Evolutionary conservation across 495 filamentous ascomycete species (phyloP).

Genomic region (Glarea lozoyensis): DNA sequence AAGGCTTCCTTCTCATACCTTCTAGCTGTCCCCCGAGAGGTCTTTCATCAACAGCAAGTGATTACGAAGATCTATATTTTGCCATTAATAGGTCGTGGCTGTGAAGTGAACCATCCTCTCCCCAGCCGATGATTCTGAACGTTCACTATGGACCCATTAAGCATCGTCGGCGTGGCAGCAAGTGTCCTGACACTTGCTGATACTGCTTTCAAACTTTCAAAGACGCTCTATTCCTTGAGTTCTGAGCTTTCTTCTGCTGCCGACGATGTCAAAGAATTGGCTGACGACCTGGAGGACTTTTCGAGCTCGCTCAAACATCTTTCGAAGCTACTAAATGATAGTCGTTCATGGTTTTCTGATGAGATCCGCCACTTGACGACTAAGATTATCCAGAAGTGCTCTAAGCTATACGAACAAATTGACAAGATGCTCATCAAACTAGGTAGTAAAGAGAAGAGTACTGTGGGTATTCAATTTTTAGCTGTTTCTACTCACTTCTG

Average conservation of each 20-base stretch:
- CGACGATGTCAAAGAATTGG: constrained; percentile 11
- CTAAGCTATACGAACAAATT: constrained; percentile 16
- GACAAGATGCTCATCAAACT: constrained; percentile 14
- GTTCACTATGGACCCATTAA: constrained; percentile 12
- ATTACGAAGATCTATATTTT: no score
- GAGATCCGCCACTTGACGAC: constrained; percentile 16
- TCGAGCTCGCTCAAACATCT: constrained; percentile 12
- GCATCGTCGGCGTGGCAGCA: constrained; percentile 10
- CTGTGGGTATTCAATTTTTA: no score
- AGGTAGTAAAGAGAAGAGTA: constrained; percentile 9
- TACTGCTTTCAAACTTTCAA: constrained; percentile 12
- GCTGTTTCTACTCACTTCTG: no score
- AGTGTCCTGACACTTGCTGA: constrained; percentile 6
- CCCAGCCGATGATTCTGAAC: neutral
- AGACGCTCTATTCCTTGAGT: constrained; percentile 6
- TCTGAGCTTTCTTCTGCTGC: constrained; percentile 9
- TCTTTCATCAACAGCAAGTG: no score
- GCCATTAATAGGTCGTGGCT: neutral
- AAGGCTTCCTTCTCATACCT: no score
- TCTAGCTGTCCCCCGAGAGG: no score
- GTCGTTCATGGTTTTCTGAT: constrained; percentile 14
- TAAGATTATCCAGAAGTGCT: constrained; percentile 17
- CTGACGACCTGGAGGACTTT: constrained; percentile 13
- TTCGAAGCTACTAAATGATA: constrained; percentile 11
- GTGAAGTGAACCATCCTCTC: no score